Base-by-base conservation (phyloP, 495 filamentous ascomycete genomes). In the Penicillium malachiteum region DNA sequence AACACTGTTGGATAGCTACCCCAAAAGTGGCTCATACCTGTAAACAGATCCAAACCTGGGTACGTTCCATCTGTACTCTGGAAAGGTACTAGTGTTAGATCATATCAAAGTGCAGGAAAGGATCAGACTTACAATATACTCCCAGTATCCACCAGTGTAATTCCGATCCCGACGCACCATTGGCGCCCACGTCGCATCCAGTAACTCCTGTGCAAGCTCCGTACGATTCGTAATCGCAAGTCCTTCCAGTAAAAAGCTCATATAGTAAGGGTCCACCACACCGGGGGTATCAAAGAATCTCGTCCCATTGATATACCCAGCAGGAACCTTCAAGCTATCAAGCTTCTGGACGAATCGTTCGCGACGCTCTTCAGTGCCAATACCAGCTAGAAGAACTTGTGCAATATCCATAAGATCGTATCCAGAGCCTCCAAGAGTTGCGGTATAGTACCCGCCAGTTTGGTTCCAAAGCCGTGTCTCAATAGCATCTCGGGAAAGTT, bases 121-220 rank as follows among this genome's bases (percentile, higher is more conserved):
- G 4, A 26, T 26, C 21, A 26, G 13, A 33, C 50, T 53, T 53
- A 43, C 50, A 7, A 53, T 44, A 39, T 53, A 53, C 40, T 53
- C 50, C 50, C 50, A 53, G 31, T 53, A 53, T 35, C 50, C 50
- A 32, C 50, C 50, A 12, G 50, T 53, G 17, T 43, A 53, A 10
- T 53, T 53, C 12, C 50, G 39, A 35, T 53, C 50, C 16, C 38
- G 38, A 17, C 21, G 1, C 6, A 53, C 50, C 50, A 53, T 53
- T 4, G 50, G 50, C 11, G n/a, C 50, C 50, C 50, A 53, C 11
- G 50, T 53, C 2, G 18, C 32, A 45, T 53, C 50, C 39, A 53
- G 26, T 16, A 53, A 37, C 10, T 53, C 31, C 41, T 53, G 50
- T 1, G 41, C 41, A 8, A 43, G 41, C 7, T 21, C 41, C 8